Base-by-base conservation (phyloP, 768 basidiomycete genomes). In the Mrakia gelida region DNA sequence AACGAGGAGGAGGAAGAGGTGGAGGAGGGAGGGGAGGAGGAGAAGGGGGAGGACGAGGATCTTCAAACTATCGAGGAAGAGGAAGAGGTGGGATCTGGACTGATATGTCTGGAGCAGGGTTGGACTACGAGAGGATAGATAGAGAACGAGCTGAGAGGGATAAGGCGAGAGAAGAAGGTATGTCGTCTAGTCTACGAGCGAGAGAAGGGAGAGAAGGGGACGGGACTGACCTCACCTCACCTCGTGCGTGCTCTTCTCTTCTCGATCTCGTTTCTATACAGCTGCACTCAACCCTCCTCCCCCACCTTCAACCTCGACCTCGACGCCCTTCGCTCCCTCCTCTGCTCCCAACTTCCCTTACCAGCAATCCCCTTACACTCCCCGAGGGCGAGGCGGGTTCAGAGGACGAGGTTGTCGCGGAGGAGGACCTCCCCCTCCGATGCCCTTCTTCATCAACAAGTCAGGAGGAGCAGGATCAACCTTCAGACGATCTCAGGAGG, bases 361-460 rank as follows among this genome's bases (percentile, higher is more conserved):
- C 16, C 61, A 65, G 38, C 56, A 59, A 5, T 52, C 49, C 21
- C 49, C 49, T 52, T 23, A 26, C 4, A 16, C 62, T 43, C 54
- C 72, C 38, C 71, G 71, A 15, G 70, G 71, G 0, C 54, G 77
- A 63, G 73, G 65, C 13, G 65, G 61, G 59, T 59, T 59, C 32
- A 45, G 75, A 41, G 75, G 75, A 2, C 76, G 76, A 54, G 76
- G 76, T 4, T 49, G 71, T 21, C 30, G 72, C 0, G 28, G 61
- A 21, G 45, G 30, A 5, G 59, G 65, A 21, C 59, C 73, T n/a
- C 73, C 65, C 10, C 63, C 67, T 23, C 63, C 77, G 34, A 78
- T 78, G 77, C 77, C 77, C 8, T 74, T 68, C 73, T 78, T 78
- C 73, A 74, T 78, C 65, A 78, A 52, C 67, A 72, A 65, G 18